Evolutionary conservation across 1,139 yeast genomes (phyloP), one percentile per base, ranked within the genome.

Genomic region (Chernovozyma aurita): DNA sequence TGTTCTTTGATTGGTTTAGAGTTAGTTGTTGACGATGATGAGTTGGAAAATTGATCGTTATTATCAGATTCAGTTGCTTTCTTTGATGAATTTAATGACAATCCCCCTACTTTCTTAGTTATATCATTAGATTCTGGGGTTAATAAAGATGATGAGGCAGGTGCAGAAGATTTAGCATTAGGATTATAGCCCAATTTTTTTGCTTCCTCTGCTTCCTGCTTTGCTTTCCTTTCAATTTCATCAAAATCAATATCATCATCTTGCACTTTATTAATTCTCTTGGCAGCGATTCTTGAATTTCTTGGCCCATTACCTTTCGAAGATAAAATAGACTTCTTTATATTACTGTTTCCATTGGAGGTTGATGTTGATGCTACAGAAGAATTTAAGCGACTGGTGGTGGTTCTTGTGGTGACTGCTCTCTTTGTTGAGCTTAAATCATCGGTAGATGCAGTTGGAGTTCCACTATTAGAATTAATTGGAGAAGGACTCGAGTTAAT

Each of bases 201-300:
- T 20, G 84, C 77, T 49, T 81, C 83, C 54, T 82, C 85, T 38
- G 82, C 87, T 57, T 90, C 97, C 50, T 75, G 73, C 57, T 82
- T 78, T 18, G 97, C 97, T 52, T 82, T 83, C 55, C 75, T 81
- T 57, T 88, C 97, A 45, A 88, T 81, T 50, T 85, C 95, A 47
- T 92, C 97, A 51, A 92, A 92, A 57, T 92, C 96, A 42, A 92
- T 76, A 25, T 83, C 87, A 24, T 78, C 79, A 6, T 61, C 59
- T n/a, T 64, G 64, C 18, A 61, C 59, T 52, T 78, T 78, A 41
- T 61, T 63, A 34, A 60, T 57, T 41, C 61, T 55, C 53, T 76
- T 78, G 12, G 78, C 75, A 15, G 76, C 68, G 35, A 80, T 58
- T 49, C 80, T 73, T 3, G 84, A 68, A 41, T 74, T 74, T 50